phyloP scores from a whole-genome alignment of 768 basidiomycete genomes.

The Vishniacozyma victoriae region DNA sequence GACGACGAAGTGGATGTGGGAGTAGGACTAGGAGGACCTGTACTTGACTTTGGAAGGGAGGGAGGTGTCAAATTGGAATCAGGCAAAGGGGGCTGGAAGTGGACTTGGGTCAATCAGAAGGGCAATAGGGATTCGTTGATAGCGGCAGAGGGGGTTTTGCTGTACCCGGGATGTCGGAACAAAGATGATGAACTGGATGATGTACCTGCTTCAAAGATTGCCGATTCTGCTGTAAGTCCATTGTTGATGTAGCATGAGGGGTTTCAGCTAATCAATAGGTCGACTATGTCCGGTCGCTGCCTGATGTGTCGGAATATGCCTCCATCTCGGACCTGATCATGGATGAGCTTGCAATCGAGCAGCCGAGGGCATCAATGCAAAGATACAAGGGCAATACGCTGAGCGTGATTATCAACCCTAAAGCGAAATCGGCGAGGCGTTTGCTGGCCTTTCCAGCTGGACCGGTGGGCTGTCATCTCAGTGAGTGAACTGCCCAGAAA shows the following conservation, averaged over 20 bases:
- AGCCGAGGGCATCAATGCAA: background rate
- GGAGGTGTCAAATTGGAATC: constrained; percentile 18
- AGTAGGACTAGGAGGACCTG: constrained; percentile 12
- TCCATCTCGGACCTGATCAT: background rate
- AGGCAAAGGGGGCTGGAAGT: constrained; percentile 14
- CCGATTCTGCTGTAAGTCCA: constrained; percentile 1
- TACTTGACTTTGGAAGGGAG: constrained; percentile 21
- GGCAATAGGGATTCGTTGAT: background rate
- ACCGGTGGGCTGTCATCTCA: constrained; percentile 19
- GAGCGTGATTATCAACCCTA: constrained; percentile 4
- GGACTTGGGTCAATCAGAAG: constrained; percentile 17
- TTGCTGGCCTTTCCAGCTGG: constrained; percentile 14
- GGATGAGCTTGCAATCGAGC: background rate
- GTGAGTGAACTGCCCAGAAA: constrained; percentile 6
- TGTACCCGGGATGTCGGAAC: background rate
- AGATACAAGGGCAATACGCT: constrained; percentile 13
- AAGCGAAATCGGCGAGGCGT: constrained; percentile 11
- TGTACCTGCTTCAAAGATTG: background rate
- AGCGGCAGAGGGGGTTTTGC: background rate
- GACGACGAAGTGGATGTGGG: too few relatives aligned
- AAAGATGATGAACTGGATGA: background rate
- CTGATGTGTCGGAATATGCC: background rate
- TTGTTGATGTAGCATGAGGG: background rate
- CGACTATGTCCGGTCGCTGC: background rate
- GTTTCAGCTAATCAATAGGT: background rate